A percentile compares a stretch with the other conserved stretches of the same genome.
Evolutionary conservation across 305 asterid genomes (phyloP).

Genomic region (Plantago rigida): DNA sequence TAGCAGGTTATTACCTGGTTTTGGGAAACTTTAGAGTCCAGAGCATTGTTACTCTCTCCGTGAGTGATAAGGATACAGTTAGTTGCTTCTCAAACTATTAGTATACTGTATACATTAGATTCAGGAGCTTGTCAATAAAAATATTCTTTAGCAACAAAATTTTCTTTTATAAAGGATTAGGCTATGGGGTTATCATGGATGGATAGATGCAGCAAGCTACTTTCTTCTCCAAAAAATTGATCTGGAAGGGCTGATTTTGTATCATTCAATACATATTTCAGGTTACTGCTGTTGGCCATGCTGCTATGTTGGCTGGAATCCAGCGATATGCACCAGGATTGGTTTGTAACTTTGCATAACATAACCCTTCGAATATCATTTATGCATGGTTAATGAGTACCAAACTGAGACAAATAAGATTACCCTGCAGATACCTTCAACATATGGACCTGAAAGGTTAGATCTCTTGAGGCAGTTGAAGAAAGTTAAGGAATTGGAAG

Average conservation of each 20-base stretch:
- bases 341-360: slow-evolving; percentile 37
- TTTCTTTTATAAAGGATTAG: slow-evolving; percentile 1
- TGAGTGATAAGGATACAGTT: too few species aligned
- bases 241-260: slow-evolving; percentile 26
- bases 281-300: slow-evolving; percentile 59
- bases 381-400: slow-evolving; percentile 14
- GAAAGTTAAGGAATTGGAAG: slow-evolving; percentile 85
- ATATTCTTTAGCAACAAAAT: background rate
- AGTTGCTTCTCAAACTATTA: too few species aligned
- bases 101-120: background rate
- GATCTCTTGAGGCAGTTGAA: slow-evolving; percentile 67
- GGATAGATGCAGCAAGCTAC: background rate
- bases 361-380: slow-evolving; percentile 19
- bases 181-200: slow-evolving; percentile 1
- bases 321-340: slow-evolving; percentile 77
- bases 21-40: too few species aligned
- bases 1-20: too few species aligned
- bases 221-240: slow-evolving; percentile 17
- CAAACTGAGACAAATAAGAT: slow-evolving; percentile 14
- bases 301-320: slow-evolving; percentile 77
- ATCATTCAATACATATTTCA: slow-evolving; percentile 25
- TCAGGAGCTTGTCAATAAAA: background rate
- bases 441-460: slow-evolving; percentile 46
- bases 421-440: slow-evolving; percentile 42
- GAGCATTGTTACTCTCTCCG: background rate